These are phyloP conservation scores for Madurella mycetomatis DNA, from an alignment of 2,329 filamentous ascomycete genomes.

Conservation along the genomic window DNA sequence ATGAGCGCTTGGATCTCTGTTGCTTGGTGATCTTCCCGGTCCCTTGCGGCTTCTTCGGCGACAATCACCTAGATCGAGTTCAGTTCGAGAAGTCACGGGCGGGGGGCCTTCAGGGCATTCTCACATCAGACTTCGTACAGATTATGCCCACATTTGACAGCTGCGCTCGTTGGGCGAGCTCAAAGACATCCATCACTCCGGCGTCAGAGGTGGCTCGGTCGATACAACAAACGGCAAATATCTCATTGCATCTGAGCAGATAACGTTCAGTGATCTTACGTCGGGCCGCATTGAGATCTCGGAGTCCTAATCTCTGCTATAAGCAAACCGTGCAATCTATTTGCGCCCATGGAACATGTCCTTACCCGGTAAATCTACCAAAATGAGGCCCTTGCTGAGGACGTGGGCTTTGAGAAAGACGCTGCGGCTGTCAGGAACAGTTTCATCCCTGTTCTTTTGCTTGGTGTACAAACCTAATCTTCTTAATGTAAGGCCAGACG, in stretches of 20 bases:
- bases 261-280: slow-evolving; percentile 42
- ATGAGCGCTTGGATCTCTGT: background rate
- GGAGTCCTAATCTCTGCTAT: slow-evolving; percentile 34
- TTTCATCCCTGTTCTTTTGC: no score
- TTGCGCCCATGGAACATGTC: no score
- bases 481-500: slow-evolving; percentile 43
- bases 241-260: slow-evolving; percentile 41
- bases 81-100: no score
- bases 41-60: slow-evolving; percentile 31
- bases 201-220: slow-evolving; percentile 39
- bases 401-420: slow-evolving; percentile 43
- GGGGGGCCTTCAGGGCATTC: background rate
- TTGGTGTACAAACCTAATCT: slow-evolving; percentile 38
- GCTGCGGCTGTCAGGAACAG: slow-evolving; percentile 25
- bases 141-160: slow-evolving; percentile 41
- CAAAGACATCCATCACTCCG: slow-evolving; percentile 38
- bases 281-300: slow-evolving; percentile 43
- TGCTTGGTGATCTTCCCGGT: slow-evolving; percentile 29
- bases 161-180: slow-evolving; percentile 35
- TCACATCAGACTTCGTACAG: slow-evolving; percentile 39
- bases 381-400: slow-evolving; percentile 43
- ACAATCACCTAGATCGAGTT: slow-evolving; percentile 28
- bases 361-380: slow-evolving; percentile 47
- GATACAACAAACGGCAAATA: slow-evolving; percentile 42
- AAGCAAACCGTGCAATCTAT: no score